phyloP scores from a whole-genome alignment of 1,284 basidiomycete species.

The Microbotryum intermedium region DNA sequence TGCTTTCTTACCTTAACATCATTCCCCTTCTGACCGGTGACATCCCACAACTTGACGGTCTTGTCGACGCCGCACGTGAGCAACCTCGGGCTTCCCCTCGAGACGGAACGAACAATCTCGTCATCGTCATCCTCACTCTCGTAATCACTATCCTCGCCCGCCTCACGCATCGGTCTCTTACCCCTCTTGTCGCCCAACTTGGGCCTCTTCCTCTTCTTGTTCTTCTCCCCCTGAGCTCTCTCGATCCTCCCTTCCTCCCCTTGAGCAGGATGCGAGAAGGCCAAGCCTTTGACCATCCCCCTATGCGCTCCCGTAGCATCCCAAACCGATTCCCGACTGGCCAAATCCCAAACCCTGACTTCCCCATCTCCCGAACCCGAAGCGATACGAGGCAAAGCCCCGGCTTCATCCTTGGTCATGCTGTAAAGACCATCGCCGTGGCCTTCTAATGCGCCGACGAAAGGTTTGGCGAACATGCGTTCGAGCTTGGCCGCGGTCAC shows the following conservation, averaged over 20 bases:
- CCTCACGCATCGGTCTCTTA: slow-evolving; percentile 21
- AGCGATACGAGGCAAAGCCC: slow-evolving; percentile 61
- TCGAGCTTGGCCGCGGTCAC: slow-evolving; percentile 95
- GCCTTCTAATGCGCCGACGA: slow-evolving; percentile 80
- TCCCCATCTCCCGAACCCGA: slow-evolving; percentile 96
- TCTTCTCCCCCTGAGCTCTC: slow-evolving; percentile 28
- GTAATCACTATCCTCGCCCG: slow-evolving; percentile 27
- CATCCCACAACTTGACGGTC: slow-evolving; percentile 83
- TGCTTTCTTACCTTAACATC: slow-evolving; percentile 23
- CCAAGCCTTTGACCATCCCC: slow-evolving; percentile 82
- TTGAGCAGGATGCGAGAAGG: slow-evolving; percentile 47
- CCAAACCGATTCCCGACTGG: slow-evolving; percentile 56
- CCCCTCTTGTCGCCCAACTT: slow-evolving; percentile 24
- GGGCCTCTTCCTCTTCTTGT: slow-evolving; percentile 21
- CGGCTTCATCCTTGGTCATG: slow-evolving; percentile 66
- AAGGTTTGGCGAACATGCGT: slow-evolving; percentile 93
- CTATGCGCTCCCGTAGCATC: slow-evolving; percentile 75
- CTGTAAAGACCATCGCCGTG: slow-evolving; percentile 94
- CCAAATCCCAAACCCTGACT: slow-evolving; percentile 80
- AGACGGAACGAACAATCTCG: slow-evolving; percentile 7
- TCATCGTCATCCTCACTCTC: background rate
- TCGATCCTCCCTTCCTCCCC: slow-evolving; percentile 26
- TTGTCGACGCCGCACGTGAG: slow-evolving; percentile 88
- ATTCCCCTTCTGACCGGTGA: slow-evolving; percentile 38
- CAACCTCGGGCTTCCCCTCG: slow-evolving; percentile 53